Conservation (phyloP, 306 rosid genomes). For the Betula pendula region DNA sequence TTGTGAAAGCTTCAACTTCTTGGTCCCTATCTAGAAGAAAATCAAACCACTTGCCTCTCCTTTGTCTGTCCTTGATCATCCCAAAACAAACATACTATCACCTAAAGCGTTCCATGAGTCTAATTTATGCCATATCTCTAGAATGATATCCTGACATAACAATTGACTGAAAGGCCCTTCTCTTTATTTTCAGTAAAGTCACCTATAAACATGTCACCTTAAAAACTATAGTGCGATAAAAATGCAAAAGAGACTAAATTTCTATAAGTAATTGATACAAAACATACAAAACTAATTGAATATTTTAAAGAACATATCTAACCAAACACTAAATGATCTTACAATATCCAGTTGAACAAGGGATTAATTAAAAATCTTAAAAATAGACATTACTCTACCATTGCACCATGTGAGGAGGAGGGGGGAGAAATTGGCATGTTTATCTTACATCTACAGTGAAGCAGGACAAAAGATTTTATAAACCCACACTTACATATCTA, state of each 20-base stretch:
- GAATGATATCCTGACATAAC: background rate
- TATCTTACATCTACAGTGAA: background rate
- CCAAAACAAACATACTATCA: background rate
- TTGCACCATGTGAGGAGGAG: background rate
- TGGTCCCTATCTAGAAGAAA: background rate
- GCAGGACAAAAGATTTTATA: background rate
- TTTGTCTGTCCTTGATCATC: background rate
- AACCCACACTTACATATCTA: background rate
- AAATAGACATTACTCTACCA: background rate
- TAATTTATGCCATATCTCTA: background rate
- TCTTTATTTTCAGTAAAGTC: background rate
- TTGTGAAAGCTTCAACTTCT: background rate
- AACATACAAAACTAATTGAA: background rate
- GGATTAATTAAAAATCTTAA: background rate
- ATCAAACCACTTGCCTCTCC: background rate
- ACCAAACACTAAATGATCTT: background rate
- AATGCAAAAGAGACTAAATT: conserved; percentile 1
- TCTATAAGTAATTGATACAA: background rate
- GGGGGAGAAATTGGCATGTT: too few relatives aligned
- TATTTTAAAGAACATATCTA: background rate
- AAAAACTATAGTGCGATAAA: background rate
- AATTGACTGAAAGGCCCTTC: background rate
- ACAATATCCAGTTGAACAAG: background rate
- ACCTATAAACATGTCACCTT: too few relatives aligned
- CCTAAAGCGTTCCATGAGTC: background rate